Percentiles rank a stretch among this genome's conserved stretches.
Conservation (phyloP, 2,329 filamentous ascomycete genomes). For the Didymella pinodella region DNA sequence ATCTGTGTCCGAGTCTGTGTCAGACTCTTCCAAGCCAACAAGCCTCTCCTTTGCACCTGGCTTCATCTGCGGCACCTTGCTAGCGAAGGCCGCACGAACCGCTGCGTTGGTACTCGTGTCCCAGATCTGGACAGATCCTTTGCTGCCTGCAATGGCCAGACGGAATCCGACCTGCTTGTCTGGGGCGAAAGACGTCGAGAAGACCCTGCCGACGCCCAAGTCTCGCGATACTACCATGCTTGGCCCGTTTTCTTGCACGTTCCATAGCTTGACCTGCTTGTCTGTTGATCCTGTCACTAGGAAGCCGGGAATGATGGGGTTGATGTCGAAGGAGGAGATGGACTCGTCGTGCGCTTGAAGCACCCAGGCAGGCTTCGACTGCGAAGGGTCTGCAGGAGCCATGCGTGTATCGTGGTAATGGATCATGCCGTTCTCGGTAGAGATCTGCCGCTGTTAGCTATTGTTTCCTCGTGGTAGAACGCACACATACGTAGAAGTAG, state of each 20-base stretch:
- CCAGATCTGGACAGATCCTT: slow-evolving; percentile 92
- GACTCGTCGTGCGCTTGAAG: slow-evolving; percentile 95
- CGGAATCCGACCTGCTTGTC: slow-evolving; percentile 91
- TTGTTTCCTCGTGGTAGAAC: neutral
- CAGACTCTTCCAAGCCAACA: slow-evolving; percentile 72
- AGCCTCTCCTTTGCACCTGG: slow-evolving; percentile 76
- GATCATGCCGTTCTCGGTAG: slow-evolving; percentile 88
- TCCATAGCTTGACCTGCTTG: slow-evolving; percentile 97
- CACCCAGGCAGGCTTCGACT: slow-evolving; percentile 89
- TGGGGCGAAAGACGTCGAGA: slow-evolving; percentile 88
- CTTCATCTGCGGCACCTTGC: slow-evolving; percentile 67
- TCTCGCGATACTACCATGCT: slow-evolving; percentile 92
- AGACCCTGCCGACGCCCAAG: slow-evolving; percentile 92
- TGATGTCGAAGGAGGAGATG: slow-evolving; percentile 91
- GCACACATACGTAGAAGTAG: slow-evolving; percentile 78
- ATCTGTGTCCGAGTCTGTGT: slow-evolving; percentile 68
- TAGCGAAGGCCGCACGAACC: slow-evolving; percentile 84
- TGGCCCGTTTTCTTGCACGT: slow-evolving; percentile 80
- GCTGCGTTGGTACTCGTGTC: slow-evolving; percentile 93
- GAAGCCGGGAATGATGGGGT: slow-evolving; percentile 87
- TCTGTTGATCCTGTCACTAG: slow-evolving; percentile 93
- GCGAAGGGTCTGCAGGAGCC: slow-evolving; percentile 73
- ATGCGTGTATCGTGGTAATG: slow-evolving; percentile 90
- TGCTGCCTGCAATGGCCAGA: slow-evolving; percentile 91
- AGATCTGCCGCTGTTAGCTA: slow-evolving; percentile 54